Evolutionary conservation across 805 yeast genomes (phyloP).

Genomic region (Candida palmyrensis): DNA sequence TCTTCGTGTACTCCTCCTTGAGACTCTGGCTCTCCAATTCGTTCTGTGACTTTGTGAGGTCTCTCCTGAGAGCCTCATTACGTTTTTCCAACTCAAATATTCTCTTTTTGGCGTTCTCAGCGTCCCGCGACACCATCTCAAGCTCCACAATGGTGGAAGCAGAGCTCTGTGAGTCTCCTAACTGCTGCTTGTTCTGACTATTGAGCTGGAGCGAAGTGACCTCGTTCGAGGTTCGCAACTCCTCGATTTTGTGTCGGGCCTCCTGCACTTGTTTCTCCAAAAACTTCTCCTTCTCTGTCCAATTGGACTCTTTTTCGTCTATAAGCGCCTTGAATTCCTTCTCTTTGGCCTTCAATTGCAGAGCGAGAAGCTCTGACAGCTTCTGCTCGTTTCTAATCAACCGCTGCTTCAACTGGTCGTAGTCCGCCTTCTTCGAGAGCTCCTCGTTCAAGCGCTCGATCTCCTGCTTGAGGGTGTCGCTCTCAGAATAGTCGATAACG

Average conservation of each 20-base stretch:
- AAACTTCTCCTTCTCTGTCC: conserved; percentile 56
- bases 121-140: conserved; percentile 68
- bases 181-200: conserved; percentile 32
- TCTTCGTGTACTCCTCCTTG: conserved; percentile 38
- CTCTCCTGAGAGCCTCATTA: conserved; percentile 68
- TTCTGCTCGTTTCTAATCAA: conserved; percentile 57
- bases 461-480: conserved; percentile 48
- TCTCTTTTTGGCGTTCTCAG: conserved; percentile 64
- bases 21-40: conserved; percentile 37
- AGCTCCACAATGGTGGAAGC: conserved; percentile 46
- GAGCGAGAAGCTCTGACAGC: conserved; percentile 48
- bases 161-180: conserved; percentile 18
- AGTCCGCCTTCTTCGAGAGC: conserved; percentile 65
- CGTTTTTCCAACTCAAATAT: conserved; percentile 68
- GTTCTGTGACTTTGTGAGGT: conserved; percentile 51
- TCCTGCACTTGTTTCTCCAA: conserved; percentile 46
- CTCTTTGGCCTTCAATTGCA: conserved; percentile 63
- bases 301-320: conserved; percentile 69
- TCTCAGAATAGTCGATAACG: conserved; percentile 50
- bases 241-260: conserved; percentile 54
- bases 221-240: conserved; percentile 59
- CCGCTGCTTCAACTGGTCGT: conserved; percentile 66
- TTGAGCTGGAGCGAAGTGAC: conserved; percentile 55
- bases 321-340: conserved; percentile 62
- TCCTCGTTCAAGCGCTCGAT: conserved; percentile 48